Conservation (phyloP, 2,329 filamentous ascomycete species). For the Arachnomyces sp. region DNA sequence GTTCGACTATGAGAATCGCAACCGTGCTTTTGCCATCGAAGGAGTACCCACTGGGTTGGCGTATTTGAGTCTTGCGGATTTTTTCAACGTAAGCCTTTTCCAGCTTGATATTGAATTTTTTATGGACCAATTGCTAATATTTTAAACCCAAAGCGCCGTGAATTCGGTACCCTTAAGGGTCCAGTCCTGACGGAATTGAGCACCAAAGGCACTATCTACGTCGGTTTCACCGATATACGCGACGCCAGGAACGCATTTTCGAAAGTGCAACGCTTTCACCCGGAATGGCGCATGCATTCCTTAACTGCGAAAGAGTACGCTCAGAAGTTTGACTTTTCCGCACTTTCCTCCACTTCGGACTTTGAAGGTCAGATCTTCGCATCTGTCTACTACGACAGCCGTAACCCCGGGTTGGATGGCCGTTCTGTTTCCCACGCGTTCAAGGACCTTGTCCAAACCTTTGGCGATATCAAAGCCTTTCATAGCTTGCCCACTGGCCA, state of each 20-base stretch:
- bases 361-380: conserved; percentile 52
- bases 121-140: conserved; percentile 8
- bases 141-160: conserved; percentile 20
- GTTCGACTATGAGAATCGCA: conserved; percentile 21
- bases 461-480: conserved; percentile 33
- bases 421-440: conserved; percentile 42
- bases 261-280: conserved; percentile 37
- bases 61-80: conserved; percentile 27
- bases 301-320: conserved; percentile 41
- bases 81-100: conserved; percentile 32
- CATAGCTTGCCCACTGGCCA: conserved; percentile 20
- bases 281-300: conserved; percentile 43
- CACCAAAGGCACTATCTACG: conserved; percentile 40
- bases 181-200: conserved; percentile 30
- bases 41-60: conserved; percentile 24
- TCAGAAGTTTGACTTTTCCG: conserved; percentile 25
- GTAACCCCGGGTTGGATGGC: conserved; percentile 20
- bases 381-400: conserved; percentile 37
- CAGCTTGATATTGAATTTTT: conserved; percentile 1
- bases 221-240: conserved; percentile 54
- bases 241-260: conserved; percentile 49
- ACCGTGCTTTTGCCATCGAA: conserved; percentile 26
- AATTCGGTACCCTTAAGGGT: conserved; percentile 31
- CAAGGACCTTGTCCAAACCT: conserved; percentile 28
- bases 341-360: conserved; percentile 26